Evolutionary conservation across 2,329 filamentous ascomycete species (phyloP).

Genomic region (Knoxdaviesia proteae): DNA sequence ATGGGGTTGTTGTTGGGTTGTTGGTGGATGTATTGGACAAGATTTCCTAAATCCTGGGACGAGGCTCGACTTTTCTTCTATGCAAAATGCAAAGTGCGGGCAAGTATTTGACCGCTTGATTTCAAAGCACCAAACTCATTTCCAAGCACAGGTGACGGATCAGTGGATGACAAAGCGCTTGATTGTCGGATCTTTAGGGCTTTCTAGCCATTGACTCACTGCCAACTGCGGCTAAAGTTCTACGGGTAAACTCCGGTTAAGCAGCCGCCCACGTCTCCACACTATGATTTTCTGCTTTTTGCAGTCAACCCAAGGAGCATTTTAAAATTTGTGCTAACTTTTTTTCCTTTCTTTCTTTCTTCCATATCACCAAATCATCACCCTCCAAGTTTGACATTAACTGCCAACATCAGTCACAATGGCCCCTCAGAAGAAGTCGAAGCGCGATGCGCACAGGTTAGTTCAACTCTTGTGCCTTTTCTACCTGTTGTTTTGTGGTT

Average conservation of each 20-base stretch:
- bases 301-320: too few species aligned
- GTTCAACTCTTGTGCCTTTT: not conserved
- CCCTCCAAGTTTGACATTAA: not conserved
- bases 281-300: too few species aligned
- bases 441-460: slow-evolving; percentile 60
- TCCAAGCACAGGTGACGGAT: slow-evolving; percentile 1
- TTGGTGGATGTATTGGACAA: not conserved
- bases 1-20: slow-evolving; percentile 16
- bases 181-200: slow-evolving; percentile 20
- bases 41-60: too few species aligned
- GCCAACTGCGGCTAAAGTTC: too few species aligned
- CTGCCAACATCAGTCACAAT: slow-evolving; percentile 30
- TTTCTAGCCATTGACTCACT: slow-evolving; percentile 4
- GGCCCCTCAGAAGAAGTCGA: slow-evolving; percentile 54
- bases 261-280: too few species aligned
- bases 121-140: slow-evolving; percentile 26
- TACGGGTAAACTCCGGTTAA: slow-evolving; percentile 9
- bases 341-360: too few species aligned
- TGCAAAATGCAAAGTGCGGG: too few species aligned
- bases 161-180: slow-evolving; percentile 9
- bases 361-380: too few species aligned
- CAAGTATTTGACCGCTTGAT: slow-evolving; percentile 16
- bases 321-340: too few species aligned
- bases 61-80: too few species aligned
- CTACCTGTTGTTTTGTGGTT: not conserved